A percentile compares a stretch with the other conserved stretches of the same genome.
phyloP scores from a whole-genome alignment of 768 basidiomycete genomes.

The Wakefieldia striispora region DNA sequence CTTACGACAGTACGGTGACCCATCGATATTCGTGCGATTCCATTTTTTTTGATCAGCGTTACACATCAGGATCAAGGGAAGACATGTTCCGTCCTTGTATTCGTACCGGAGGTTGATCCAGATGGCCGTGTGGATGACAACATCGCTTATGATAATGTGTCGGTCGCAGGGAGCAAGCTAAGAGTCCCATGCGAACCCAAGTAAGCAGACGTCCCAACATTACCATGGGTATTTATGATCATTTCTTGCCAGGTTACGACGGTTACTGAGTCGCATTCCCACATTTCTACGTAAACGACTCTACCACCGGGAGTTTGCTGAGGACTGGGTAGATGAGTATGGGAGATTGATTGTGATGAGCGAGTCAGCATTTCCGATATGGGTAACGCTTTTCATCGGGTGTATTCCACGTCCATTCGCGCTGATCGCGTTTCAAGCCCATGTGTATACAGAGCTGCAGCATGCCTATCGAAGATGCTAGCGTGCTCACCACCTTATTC shows the following conservation, averaged over 20 bases:
- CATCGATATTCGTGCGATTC: neutral
- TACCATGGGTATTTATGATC: neutral
- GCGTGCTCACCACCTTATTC: conserved; percentile 33
- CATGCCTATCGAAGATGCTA: conserved; percentile 35
- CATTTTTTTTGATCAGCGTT: neutral
- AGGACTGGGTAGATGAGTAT: conserved; percentile 50
- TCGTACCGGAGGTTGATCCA: conserved; percentile 37
- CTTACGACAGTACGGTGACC: conserved; percentile 24
- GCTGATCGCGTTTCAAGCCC: conserved; percentile 37
- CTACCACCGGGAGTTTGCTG: conserved; percentile 38
- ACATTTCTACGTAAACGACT: conserved; percentile 40
- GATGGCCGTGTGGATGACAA: conserved; percentile 36
- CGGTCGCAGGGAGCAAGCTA: conserved; percentile 35
- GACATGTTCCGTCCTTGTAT: conserved; percentile 37
- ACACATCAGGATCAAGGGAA: conserved; percentile 34
- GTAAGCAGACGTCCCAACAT: conserved; percentile 24
- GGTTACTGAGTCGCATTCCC: conserved; percentile 35
- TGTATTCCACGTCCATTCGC: neutral
- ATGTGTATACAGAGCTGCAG: conserved; percentile 41
- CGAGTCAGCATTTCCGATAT: conserved; percentile 59
- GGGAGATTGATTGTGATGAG: conserved; percentile 54
- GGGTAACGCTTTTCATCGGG: conserved; percentile 33
- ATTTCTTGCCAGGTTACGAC: conserved; percentile 35
- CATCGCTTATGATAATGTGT: conserved; percentile 17
- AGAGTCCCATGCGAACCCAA: conserved; percentile 38